Evolutionary conservation across 495 filamentous ascomycete species (phyloP).

Genomic region (Aspergillus homomorphus): DNA sequence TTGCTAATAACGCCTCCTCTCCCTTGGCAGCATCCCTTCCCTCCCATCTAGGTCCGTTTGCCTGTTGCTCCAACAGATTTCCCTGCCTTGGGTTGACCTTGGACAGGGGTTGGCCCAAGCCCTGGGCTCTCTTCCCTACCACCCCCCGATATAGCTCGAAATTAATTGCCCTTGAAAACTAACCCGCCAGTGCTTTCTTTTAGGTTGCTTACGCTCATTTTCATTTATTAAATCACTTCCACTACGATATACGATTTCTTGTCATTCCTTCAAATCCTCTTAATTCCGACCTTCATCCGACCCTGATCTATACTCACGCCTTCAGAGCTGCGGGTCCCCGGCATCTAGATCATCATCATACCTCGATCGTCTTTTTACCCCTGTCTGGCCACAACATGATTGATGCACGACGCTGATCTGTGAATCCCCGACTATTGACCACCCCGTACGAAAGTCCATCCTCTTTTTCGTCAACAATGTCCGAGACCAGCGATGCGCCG

Average conservation of each 20-base stretch:
- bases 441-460: neutral
- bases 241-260: slow-evolving; percentile 8
- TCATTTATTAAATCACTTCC: slow-evolving; percentile 3
- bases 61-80: neutral
- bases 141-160: neutral
- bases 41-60: neutral
- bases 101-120: neutral
- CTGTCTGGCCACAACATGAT: slow-evolving; percentile 21
- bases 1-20: neutral
- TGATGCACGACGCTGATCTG: neutral
- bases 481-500: slow-evolving; percentile 28
- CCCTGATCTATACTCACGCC: neutral
- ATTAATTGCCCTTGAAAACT: slow-evolving; percentile 1
- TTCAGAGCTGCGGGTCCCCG: neutral
- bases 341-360: neutral
- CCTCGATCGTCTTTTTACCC: neutral
- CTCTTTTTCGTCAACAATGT: slow-evolving; percentile 23
- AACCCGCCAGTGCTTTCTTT: slow-evolving; percentile 3
- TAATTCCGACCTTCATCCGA: neutral
- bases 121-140: neutral
- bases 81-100: neutral
- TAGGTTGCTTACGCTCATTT: slow-evolving; percentile 22
- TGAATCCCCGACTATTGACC: neutral
- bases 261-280: slow-evolving; percentile 17
- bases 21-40: neutral